Base-by-base conservation (phyloP, 306 rosid genomes). In the Hippophae gyantsensis region DNA sequence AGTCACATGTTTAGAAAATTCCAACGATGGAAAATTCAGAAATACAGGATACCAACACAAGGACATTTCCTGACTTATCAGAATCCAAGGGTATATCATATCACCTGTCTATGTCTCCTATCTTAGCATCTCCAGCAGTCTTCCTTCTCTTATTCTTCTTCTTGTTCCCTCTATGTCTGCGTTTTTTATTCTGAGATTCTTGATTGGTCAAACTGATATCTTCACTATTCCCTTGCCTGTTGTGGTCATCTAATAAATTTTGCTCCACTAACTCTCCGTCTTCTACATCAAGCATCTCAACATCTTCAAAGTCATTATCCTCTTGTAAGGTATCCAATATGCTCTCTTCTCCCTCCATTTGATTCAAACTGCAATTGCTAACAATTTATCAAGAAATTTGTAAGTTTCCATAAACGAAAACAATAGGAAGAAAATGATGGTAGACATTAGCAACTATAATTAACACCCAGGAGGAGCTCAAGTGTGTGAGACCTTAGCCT, bases 261-360 rank as follows among this genome's bases (percentile, higher is more conserved):
- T 54, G 62, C n/a, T 82, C 84, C 64, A 85, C 66, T 42, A 92
- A 54, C 68, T 87, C 98, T 7, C 97, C 96, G 76, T 85, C 94
- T 69, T 90, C 98, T 13, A 85, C 71, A 69, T 87, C 98, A 9
- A 73, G 14, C 98, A 92, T 92, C 26, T 92, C 96, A 63, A 92
- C 87, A 55, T 90, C 88, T 13, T 75, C 87, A 9, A 76, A 43
- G 43, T 55, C 54, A 47, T 72, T 83, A 1, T 79, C 93, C 56
- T 83, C 92, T 11, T 66, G 54, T 60, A 90, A 71, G 53, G 85
- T 75, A 44, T 85, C 89, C 10, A 90, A 72, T 69, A 87, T 63
- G 78, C 60, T 83, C 69, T 80, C 89, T 32, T 61, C 89, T 5
- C 71, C 75, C 69, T 81, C 90, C 97, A 90, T 84, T 5, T 61